Evolutionary conservation across 2,329 filamentous ascomycete species (phyloP).

Genomic region (Truncatella angustata): DNA sequence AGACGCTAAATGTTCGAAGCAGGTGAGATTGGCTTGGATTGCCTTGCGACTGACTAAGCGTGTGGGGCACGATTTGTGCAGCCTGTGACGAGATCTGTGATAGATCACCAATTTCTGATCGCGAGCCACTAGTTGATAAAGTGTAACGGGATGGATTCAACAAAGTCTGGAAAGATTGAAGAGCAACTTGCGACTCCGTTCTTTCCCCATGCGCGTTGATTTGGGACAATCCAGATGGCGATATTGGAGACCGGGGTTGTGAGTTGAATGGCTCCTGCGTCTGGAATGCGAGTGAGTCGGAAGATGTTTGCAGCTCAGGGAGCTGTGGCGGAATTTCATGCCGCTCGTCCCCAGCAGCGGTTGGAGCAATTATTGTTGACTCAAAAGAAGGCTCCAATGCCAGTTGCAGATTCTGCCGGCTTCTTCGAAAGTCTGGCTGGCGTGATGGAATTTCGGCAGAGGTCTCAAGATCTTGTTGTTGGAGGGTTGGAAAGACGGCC

Average conservation of each 20-base stretch:
- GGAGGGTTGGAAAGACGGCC: constrained; percentile 6
- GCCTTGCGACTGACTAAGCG: constrained; percentile 17
- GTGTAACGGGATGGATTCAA: not conserved
- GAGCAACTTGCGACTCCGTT: too few relatives aligned
- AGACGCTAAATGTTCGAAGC: constrained; percentile 18
- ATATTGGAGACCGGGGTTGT: too few relatives aligned
- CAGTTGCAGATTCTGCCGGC: constrained; percentile 7
- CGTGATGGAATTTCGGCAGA: constrained; percentile 25
- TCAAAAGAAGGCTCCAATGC: constrained; percentile 6
- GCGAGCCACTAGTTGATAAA: not conserved
- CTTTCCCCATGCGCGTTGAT: too few relatives aligned
- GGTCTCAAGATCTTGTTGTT: not conserved
- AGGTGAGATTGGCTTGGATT: constrained; percentile 16
- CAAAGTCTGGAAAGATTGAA: constrained; percentile 8
- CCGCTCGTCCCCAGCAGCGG: constrained; percentile 5
- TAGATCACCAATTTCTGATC: not conserved
- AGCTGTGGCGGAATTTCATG: not conserved
- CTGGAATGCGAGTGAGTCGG: too few relatives aligned
- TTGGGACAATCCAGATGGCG: too few relatives aligned
- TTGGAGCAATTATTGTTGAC: not conserved
- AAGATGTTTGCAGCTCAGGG: not conserved
- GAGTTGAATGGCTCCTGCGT: constrained; percentile 9
- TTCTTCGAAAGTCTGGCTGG: constrained; percentile 20
- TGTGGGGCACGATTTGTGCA: constrained; percentile 25
- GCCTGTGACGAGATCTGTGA: constrained; percentile 20